Percentiles rank a stretch among this genome's conserved stretches.
phyloP scores from a whole-genome alignment of 2,329 filamentous ascomycete species.

The Colletotrichum tofieldiae region DNA sequence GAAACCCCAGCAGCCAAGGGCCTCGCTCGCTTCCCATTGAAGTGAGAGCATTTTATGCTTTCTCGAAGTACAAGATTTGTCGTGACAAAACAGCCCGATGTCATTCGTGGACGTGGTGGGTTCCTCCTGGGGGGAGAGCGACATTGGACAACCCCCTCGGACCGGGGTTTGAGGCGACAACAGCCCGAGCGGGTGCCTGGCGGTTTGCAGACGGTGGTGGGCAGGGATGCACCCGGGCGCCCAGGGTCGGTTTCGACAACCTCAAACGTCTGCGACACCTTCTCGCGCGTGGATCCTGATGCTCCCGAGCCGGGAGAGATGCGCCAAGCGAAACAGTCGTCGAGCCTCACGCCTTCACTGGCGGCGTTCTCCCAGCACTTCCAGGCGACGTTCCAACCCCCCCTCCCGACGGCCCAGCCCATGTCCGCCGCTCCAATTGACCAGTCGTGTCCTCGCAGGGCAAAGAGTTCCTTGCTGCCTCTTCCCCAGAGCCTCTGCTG shows the following conservation, averaged over 20 bases:
- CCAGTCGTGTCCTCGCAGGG: neutral
- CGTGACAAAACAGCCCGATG: neutral
- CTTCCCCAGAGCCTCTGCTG: neutral
- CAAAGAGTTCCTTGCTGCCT: neutral
- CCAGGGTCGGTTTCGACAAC: constrained; percentile 38
- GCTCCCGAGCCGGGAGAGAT: constrained; percentile 25
- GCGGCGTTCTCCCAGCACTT: neutral
- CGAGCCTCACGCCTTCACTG: constrained; percentile 8
- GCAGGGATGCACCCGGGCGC: constrained; percentile 27
- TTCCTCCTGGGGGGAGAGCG: neutral
- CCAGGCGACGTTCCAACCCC: neutral
- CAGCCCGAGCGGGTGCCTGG: constrained; percentile 6
- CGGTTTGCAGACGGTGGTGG: constrained; percentile 8
- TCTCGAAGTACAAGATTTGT: neutral
- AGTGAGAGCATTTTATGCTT: neutral
- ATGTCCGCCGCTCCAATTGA: neutral
- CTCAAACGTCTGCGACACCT: constrained; percentile 41
- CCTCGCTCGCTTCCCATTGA: neutral
- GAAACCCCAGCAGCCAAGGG: neutral
- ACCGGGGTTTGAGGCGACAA: constrained; percentile 23
- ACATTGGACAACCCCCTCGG: neutral
- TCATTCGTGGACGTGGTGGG: constrained; percentile 1
- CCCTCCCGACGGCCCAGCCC: neutral
- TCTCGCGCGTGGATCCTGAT: constrained; percentile 28
- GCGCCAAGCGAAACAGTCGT: constrained; percentile 38